phyloP scores from a whole-genome alignment of 208 protist species.

The Ichthyophonus hoferi region DNA sequence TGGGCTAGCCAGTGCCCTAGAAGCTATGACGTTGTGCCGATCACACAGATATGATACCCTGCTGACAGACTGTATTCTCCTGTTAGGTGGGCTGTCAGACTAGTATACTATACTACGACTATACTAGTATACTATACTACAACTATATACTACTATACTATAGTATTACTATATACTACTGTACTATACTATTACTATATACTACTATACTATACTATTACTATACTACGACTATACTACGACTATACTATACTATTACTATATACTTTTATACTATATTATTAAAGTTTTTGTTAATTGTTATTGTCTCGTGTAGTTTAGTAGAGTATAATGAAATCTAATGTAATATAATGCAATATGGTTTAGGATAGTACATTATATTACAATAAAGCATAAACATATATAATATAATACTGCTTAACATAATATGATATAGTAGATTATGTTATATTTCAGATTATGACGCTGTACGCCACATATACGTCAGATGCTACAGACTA shows the following conservation, averaged over 20 bases:
- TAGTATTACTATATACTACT: background rate
- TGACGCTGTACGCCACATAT: background rate
- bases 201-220: background rate
- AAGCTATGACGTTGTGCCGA: background rate
- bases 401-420: too few species aligned
- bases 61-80: background rate
- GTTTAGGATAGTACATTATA: too few species aligned
- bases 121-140: background rate
- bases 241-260: background rate
- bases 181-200: background rate
- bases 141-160: background rate
- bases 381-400: too few species aligned
- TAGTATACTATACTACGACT: too few species aligned
- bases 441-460: too few species aligned
- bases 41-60: background rate
- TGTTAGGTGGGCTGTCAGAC: background rate
- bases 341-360: too few species aligned
- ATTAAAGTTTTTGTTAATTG: too few species aligned
- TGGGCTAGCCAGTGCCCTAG: background rate
- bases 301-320: too few species aligned
- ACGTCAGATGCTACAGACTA: background rate
- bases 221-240: background rate
- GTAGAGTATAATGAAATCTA: too few species aligned
- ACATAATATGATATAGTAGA: too few species aligned
- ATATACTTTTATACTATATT: background rate